A percentile compares a stretch with the other conserved stretches of the same genome.
Evolutionary conservation across 176 grass and related monocot genomes (phyloP).

Genomic region (Leersia perrieri): DNA sequence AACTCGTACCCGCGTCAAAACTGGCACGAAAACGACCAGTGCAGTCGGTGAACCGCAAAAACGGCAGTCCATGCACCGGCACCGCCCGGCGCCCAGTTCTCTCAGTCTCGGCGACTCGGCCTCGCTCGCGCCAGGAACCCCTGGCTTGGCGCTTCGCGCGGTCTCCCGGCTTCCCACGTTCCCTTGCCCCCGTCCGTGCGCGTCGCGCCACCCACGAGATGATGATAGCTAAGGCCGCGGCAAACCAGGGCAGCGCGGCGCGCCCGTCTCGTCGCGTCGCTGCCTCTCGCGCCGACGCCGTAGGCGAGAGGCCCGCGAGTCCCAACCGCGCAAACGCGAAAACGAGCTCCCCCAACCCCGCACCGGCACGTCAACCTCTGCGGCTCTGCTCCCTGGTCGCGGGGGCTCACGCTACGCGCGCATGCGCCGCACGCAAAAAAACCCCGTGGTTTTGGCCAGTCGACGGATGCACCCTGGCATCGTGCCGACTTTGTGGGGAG

Average conservation of each 20-base stretch:
- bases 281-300: conserved; percentile 22
- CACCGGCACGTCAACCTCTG: background rate
- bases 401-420: too few species aligned
- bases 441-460: background rate
- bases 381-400: background rate
- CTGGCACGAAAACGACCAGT: conserved; percentile 21
- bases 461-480: background rate
- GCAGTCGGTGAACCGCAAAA: background rate
- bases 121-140: background rate
- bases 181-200: conserved; percentile 35
- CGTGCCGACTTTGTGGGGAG: conserved; percentile 24
- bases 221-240: too few species aligned
- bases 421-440: background rate
- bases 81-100: conserved; percentile 1
- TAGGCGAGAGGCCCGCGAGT: background rate
- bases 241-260: background rate
- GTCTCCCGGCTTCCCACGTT: conserved; percentile 36
- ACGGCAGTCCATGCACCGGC: background rate
- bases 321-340: background rate
- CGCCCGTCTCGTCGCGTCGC: background rate
- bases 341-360: background rate
- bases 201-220: conserved; percentile 19
- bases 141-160: background rate
- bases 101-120: background rate
- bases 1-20: background rate